These are phyloP conservation scores for Phytophthora fragariaefolia DNA, from an alignment of 352 stramenopile genomes.

Conservation along the genomic window DNA sequence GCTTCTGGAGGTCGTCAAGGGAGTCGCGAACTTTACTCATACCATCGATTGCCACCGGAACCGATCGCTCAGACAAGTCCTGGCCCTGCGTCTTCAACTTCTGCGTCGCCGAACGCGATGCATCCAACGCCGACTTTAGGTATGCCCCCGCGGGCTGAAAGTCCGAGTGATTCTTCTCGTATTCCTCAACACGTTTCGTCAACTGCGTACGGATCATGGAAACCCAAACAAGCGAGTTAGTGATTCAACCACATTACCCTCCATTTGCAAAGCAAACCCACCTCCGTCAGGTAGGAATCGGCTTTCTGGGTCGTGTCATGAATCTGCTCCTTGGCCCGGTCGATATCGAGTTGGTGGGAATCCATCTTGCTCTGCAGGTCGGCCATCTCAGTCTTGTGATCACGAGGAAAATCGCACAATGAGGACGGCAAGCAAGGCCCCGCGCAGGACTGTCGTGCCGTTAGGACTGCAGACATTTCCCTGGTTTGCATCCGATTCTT, in stretches of 20 bases:
- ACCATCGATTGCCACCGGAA: slow-evolving; percentile 52
- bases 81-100: slow-evolving; percentile 45
- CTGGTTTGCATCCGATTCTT: slow-evolving; percentile 18
- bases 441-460: neutral
- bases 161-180: slow-evolving; percentile 54
- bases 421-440: slow-evolving; percentile 1
- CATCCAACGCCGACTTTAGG: slow-evolving; percentile 46
- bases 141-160: slow-evolving; percentile 55
- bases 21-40: slow-evolving; percentile 51
- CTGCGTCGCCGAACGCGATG: slow-evolving; percentile 42
- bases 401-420: slow-evolving; percentile 40
- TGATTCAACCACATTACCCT: neutral
- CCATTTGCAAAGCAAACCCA: slow-evolving; percentile 16
- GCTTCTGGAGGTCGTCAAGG: slow-evolving; percentile 46
- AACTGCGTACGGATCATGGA: slow-evolving; percentile 35
- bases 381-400: slow-evolving; percentile 20
- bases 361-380: slow-evolving; percentile 50
- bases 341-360: slow-evolving; percentile 45
- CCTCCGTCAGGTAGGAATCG: slow-evolving; percentile 56
- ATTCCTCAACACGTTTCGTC: slow-evolving; percentile 63
- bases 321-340: slow-evolving; percentile 60
- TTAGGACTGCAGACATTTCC: slow-evolving; percentile 28
- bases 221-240: neutral
- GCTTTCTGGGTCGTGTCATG: slow-evolving; percentile 58
- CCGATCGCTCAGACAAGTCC: slow-evolving; percentile 48